Percentiles rank a stretch among this genome's conserved stretches.
Conservation (phyloP, 2,329 filamentous ascomycete genomes). For the Alternaria sp. region DNA sequence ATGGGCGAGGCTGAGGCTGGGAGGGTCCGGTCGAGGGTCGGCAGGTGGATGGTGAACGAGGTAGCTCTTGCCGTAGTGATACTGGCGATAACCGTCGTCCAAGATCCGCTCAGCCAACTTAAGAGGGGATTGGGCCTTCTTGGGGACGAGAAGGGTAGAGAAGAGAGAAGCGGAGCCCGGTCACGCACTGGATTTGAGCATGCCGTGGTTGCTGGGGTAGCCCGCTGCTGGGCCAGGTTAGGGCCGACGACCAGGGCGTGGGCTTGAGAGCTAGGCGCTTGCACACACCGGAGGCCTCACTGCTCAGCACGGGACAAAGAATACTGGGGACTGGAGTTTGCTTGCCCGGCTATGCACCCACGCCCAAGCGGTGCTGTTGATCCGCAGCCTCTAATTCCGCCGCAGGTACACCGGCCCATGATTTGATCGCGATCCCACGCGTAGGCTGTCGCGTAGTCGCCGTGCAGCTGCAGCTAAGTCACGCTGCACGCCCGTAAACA, state of each 20-base stretch:
- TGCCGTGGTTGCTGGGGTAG: slow-evolving; percentile 37
- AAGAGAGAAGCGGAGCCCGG: slow-evolving; percentile 33
- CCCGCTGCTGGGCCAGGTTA: slow-evolving; percentile 34
- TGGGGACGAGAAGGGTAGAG: slow-evolving; percentile 49
- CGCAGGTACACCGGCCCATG: slow-evolving; percentile 20
- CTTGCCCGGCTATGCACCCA: slow-evolving; percentile 22
- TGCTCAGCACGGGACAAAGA: slow-evolving; percentile 28
- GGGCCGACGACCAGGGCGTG: slow-evolving; percentile 30
- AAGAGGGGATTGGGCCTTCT: slow-evolving; percentile 42
- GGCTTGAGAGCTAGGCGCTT: slow-evolving; percentile 31
- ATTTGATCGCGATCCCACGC: slow-evolving; percentile 18
- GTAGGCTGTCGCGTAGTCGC: neutral
- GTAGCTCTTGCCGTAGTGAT: slow-evolving; percentile 32
- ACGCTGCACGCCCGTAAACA: slow-evolving; percentile 21
- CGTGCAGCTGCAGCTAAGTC: slow-evolving; percentile 16
- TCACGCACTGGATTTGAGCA: slow-evolving; percentile 47
- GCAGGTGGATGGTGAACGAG: slow-evolving; percentile 31
- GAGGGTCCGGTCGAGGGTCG: neutral
- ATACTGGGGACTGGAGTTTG: slow-evolving; percentile 25
- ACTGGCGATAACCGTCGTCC: slow-evolving; percentile 29
- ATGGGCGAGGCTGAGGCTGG: slow-evolving; percentile 17
- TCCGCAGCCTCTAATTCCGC: slow-evolving; percentile 23
- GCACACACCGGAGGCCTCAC: slow-evolving; percentile 35
- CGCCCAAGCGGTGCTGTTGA: slow-evolving; percentile 26
- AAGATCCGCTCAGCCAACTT: slow-evolving; percentile 24